Conservation (phyloP, 2,329 filamentous ascomycete species). For the Hypoxylon sp. region DNA sequence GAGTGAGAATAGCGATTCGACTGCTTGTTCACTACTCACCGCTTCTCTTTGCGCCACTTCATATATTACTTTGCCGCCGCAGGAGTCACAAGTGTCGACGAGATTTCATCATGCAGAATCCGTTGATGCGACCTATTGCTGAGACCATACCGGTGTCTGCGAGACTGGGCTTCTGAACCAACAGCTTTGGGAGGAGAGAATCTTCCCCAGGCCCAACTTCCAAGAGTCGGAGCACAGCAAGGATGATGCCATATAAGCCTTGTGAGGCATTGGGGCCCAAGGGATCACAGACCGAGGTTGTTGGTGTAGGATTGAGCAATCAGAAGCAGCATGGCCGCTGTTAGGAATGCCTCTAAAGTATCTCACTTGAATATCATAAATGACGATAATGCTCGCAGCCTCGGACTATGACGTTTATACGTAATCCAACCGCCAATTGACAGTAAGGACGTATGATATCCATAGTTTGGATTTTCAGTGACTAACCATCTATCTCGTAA, state of each 20-base stretch:
- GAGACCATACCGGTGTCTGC: background rate
- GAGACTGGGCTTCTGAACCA: background rate
- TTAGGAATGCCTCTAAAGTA: slow-evolving; percentile 3
- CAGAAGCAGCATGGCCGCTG: background rate
- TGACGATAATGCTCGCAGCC: background rate
- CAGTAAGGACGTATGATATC: background rate
- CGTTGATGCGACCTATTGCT: background rate
- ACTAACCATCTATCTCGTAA: too few relatives aligned
- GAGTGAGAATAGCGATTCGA: slow-evolving; percentile 5
- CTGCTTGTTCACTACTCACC: slow-evolving; percentile 15
- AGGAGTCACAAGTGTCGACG: slow-evolving; percentile 6
- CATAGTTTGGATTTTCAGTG: too few relatives aligned
- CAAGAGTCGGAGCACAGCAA: background rate
- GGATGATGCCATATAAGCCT: slow-evolving; percentile 7
- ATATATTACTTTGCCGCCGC: slow-evolving; percentile 3
- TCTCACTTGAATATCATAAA: background rate
- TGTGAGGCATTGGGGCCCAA: slow-evolving; percentile 12
- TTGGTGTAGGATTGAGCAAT: slow-evolving; percentile 10
- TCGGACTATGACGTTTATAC: background rate
- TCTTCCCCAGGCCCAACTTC: slow-evolving; percentile 1
- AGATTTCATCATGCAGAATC: slow-evolving; percentile 8
- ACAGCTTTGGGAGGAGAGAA: background rate
- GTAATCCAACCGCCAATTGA: background rate
- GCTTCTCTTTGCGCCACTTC: slow-evolving; percentile 23
- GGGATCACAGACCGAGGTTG: background rate